Evolutionary conservation across 257 asterid species (phyloP).

Genomic region (Ligustrum vulgare): DNA sequence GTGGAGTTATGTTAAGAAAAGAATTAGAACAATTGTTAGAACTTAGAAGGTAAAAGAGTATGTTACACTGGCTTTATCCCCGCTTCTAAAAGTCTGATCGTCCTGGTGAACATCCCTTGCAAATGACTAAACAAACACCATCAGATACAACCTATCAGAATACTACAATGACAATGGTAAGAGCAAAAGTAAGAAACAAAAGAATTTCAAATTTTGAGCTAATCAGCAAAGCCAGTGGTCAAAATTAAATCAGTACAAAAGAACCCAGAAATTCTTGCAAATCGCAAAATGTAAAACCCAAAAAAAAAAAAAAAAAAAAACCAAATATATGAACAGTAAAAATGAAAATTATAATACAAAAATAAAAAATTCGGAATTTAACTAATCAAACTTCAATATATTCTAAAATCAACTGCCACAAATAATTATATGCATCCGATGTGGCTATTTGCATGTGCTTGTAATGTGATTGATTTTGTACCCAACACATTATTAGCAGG

Average conservation of each 20-base stretch:
- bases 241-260: neutral
- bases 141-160: neutral
- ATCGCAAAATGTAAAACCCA: neutral
- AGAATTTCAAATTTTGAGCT: neutral
- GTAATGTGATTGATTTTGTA: neutral
- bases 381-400: conserved; percentile 17
- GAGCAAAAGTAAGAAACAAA: neutral
- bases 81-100: conserved; percentile 96
- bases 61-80: conserved; percentile 94
- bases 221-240: neutral
- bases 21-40: neutral
- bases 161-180: neutral
- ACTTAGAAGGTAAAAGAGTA: conserved; percentile 15
- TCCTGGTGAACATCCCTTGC: conserved; percentile 92
- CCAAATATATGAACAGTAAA: neutral
- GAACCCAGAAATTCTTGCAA: neutral
- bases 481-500: neutral
- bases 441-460: conserved; percentile 6
- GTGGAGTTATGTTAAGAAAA: neutral
- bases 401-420: conserved; percentile 6
- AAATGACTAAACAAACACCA: conserved; percentile 60
- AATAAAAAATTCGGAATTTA: neutral
- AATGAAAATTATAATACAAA: neutral
- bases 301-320: neutral
- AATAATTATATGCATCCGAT: conserved; percentile 8